Evolutionary conservation across 768 basidiomycete species (phyloP), one percentile per base, ranked within the genome.

Genomic region (Piloderma croceum): DNA sequence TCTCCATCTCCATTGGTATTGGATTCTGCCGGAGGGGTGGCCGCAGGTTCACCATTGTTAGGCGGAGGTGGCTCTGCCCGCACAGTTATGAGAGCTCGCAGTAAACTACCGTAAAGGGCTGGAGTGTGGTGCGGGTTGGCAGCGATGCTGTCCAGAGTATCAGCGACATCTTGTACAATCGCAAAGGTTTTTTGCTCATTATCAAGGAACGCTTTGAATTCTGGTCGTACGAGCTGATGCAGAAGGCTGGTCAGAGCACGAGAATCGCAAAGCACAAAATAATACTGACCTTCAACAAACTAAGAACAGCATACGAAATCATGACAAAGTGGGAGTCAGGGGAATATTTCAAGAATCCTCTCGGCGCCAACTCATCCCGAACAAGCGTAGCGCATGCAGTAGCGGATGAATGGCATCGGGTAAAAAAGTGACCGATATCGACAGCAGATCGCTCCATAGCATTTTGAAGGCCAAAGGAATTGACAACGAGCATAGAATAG

Each of bases 401-500:
- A 3, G 89, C 89, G 7, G 77, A 73, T 3, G 76, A 70, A 58
- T 90, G 80, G 45, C 83, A 84, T 24, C 86, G 77, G 11, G 79
- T 75, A 54, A 91, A 90, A 66, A 91, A 91, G 63, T 91, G 81
- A 0, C 81, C 81, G 31, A 88, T 81, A 54, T 91, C 79, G 31
- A 85, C 61, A 1, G 74, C 63, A 3, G 76, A 71, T 15, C 77
- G 74, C 61, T 94, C 93, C 41, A 97, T 65, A n/a, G 94, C 90
- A 54, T 94, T 88, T 60, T 99, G 93, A 31, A 99, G 73, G 9
- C 94, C 94, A 51, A 99, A 99, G 1, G 93, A 94, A 57, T 96
- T 92, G 43, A 97, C 67, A 25, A 96, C 88, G 38, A 99, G 76
- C 64, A 79, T 77, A 19, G 83, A 78, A 53, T 94, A 94, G 57